Conservation (phyloP, 805 yeast species). For the Kuraishia capsulata region DNA sequence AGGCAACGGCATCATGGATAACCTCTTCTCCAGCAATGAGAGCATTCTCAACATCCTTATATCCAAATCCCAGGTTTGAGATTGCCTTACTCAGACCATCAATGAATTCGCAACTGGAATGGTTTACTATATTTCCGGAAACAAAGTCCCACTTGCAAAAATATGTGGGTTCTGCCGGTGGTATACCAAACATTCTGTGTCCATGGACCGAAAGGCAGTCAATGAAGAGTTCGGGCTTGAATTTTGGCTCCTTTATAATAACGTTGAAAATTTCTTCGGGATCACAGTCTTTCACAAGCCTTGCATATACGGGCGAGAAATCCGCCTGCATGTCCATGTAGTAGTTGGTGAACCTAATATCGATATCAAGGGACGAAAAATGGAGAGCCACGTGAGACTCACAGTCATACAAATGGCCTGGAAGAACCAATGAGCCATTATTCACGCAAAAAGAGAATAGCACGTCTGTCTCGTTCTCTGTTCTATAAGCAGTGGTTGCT, state of each 20-base stretch:
- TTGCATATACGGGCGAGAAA: conserved; percentile 45
- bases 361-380: conserved; percentile 63
- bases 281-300: conserved; percentile 14
- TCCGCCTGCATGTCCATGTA: conserved; percentile 89
- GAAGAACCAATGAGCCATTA: conserved; percentile 65
- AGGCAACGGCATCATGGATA: conserved; percentile 60
- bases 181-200: conserved; percentile 87
- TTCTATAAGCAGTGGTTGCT: conserved; percentile 18
- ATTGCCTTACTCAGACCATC: conserved; percentile 32
- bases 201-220: conserved; percentile 68
- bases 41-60: conserved; percentile 68
- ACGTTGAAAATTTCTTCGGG: conserved; percentile 13
- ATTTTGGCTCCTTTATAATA: conserved; percentile 1
- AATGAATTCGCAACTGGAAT: conserved; percentile 38
- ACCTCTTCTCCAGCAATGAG: conserved; percentile 46
- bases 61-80: conserved; percentile 50
- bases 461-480: conserved; percentile 70
- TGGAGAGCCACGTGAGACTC: conserved; percentile 51
- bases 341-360: conserved; percentile 79
- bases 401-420: conserved; percentile 61
- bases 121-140: conserved; percentile 46
- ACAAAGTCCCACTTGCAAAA: conserved; percentile 86
- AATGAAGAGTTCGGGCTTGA: conserved; percentile 36
- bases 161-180: conserved; percentile 83
- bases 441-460: conserved; percentile 61